Base-by-base conservation (phyloP, 148 eudicot genomes). In the Cornus florida region DNA sequence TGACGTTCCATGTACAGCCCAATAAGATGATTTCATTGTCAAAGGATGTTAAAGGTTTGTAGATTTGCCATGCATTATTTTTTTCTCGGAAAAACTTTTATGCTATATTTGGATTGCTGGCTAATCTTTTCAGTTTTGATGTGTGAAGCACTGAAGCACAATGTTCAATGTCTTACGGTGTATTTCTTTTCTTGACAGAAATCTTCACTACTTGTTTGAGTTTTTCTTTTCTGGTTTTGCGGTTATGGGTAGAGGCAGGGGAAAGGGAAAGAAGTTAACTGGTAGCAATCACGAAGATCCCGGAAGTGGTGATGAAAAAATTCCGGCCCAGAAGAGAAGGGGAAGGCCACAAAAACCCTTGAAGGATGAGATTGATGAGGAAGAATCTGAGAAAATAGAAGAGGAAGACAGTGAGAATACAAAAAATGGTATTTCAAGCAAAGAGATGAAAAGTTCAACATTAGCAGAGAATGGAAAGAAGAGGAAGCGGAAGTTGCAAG, bases 281-380 rank as follows among this genome's bases (percentile, higher is more conserved):
- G 88, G 48, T 48, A 72, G 80, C 28, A 89, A 84, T 79, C 89
- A 87, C 24, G 97, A 92, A 35, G 93, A 94, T 85, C 64, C 77
- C n/a, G 90, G 87, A 10, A 91, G 97, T 71, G 90, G 97, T 10
- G 95, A 92, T 78, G 98, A 94, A 78, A 92, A 86, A 84, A 90
- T 92, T 77, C 98, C 97, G 10, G 82, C 80, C 10, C 96, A 92
- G 69, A 94, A 92, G 86, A 94, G 87, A 88, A 94, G 98, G 64
- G 98, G 98, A 73, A 88, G 98, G 76, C 97, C 97, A 23, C 92
- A 83, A 46, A 93, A 91, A 86, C 77, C 88, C 39, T 69, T 79
- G 76, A 88, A 81, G 82, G 91, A 93, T 64, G 94, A 91, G 66
- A 67, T 79, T 12, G 88, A 89, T 19, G 91, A 87, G 20, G 90